Conservation (phyloP, 805 yeast species). For the Myxozyma melibiosi region DNA sequence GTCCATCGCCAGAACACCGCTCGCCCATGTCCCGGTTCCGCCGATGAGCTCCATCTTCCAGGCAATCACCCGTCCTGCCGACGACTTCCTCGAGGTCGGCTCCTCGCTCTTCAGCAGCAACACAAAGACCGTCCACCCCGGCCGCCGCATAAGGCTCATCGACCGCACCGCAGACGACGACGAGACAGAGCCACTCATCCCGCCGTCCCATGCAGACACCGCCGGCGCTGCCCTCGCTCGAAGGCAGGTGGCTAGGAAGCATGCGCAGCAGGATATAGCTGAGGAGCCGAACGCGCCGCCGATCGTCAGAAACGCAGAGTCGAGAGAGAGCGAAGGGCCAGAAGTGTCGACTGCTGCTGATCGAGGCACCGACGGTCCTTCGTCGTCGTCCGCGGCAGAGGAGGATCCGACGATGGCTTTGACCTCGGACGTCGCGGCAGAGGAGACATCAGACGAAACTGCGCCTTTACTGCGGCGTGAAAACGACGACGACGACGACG, state of each 20-base stretch:
- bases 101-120: constrained; percentile 4
- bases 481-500: background rate
- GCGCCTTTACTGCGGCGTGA: constrained; percentile 13
- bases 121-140: background rate
- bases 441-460: constrained; percentile 8
- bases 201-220: background rate
- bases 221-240: background rate
- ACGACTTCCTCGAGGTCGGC: constrained; percentile 25
- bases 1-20: background rate
- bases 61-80: constrained; percentile 33
- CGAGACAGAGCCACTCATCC: background rate
- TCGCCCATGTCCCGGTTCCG: background rate
- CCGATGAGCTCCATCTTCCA: constrained; percentile 25
- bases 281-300: constrained; percentile 12
- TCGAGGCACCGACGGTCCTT: background rate
- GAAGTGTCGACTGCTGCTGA: background rate
- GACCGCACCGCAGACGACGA: constrained; percentile 17
- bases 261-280: constrained; percentile 1
- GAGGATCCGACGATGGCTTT: constrained; percentile 13
- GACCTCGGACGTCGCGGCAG: background rate
- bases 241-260: background rate
- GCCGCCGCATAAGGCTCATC: constrained; percentile 15
- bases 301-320: background rate
- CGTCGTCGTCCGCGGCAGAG: background rate
- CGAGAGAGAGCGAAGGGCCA: background rate